Percentiles rank a stretch among this genome's conserved stretches.
Evolutionary conservation across 177 flowering plant genomes (phyloP).

Genomic region (Telopea speciosissima): DNA sequence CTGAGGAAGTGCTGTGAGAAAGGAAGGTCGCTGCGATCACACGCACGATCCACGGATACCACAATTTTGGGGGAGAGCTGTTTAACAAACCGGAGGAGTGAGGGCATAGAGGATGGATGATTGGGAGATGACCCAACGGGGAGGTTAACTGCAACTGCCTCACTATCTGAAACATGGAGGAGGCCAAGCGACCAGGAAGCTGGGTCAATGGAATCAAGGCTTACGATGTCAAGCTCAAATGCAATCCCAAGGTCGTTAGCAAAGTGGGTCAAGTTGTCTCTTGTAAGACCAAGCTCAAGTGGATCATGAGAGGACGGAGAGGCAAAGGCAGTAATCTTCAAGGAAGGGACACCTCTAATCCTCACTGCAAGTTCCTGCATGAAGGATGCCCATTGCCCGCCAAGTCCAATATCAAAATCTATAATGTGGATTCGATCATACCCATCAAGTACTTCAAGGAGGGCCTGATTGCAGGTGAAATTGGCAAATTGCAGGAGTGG

Average conservation of each 20-base stretch:
- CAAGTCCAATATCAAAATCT: conserved; percentile 82
- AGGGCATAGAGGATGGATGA: conserved; percentile 33
- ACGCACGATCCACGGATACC: conserved; percentile 63
- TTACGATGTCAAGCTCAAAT: conserved; percentile 51
- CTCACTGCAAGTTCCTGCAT: conserved; percentile 77
- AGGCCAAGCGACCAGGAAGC: conserved; percentile 31
- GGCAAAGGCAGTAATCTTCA: conserved; percentile 73
- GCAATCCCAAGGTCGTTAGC: conserved; percentile 56
- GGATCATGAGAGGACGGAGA: conserved; percentile 49
- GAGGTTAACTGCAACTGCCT: conserved; percentile 68
- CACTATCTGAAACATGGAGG: conserved; percentile 33
- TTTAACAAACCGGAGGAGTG: conserved; percentile 58
- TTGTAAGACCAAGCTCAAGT: conserved; percentile 57
- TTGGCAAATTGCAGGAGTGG: conserved; percentile 74
- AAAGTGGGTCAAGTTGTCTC: conserved; percentile 58
- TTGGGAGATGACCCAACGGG: conserved; percentile 39
- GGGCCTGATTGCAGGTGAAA: conserved; percentile 81
- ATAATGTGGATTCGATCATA: conserved; percentile 54
- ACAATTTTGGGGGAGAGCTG: conserved; percentile 69
- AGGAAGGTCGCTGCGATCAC: conserved; percentile 64
- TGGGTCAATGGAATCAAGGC: conserved; percentile 43
- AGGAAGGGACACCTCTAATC: conserved; percentile 38
- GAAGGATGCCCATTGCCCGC: conserved; percentile 90
- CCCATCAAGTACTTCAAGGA: conserved; percentile 68
- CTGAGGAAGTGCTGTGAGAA: conserved; percentile 52